These are phyloP conservation scores for Aureobasidium zeae DNA, from an alignment of 2,329 filamentous ascomycete genomes.

Conservation along the genomic window DNA sequence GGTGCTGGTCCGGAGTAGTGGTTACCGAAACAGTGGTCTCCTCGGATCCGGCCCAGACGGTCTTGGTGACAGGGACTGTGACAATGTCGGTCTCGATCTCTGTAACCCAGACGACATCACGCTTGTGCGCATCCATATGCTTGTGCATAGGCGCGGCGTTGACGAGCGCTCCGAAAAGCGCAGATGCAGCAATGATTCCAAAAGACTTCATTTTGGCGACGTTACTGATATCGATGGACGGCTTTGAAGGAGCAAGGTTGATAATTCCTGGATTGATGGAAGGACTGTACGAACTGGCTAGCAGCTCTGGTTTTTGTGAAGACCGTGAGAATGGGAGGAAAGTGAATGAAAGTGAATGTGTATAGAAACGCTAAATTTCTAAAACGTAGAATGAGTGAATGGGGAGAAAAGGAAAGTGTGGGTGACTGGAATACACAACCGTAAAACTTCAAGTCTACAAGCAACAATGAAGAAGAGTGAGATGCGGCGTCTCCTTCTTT, in stretches of 20 bases:
- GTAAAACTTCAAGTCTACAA: constrained; percentile 17
- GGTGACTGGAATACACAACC: constrained; percentile 10
- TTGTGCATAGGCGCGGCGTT: constrained; percentile 31
- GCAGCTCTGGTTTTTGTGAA: constrained; percentile 13
- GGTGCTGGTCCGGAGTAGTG: constrained; percentile 22
- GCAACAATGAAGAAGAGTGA: neutral
- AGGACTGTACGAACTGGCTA: constrained; percentile 16
- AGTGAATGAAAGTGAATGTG: constrained; percentile 12
- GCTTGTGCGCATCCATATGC: constrained; percentile 34
- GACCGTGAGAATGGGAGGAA: constrained; percentile 8
- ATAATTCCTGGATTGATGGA: neutral
- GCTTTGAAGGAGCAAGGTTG: constrained; percentile 4
- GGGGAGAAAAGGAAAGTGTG: constrained; percentile 9
- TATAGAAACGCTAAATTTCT: constrained; percentile 17
- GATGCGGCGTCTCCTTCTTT: constrained; percentile 8
- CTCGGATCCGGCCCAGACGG: constrained; percentile 33
- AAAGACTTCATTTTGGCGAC: constrained; percentile 29
- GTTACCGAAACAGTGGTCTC: constrained; percentile 21
- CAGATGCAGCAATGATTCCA: constrained; percentile 22
- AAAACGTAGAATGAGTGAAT: constrained; percentile 16
- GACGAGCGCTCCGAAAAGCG: constrained; percentile 23
- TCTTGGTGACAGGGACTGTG: constrained; percentile 41
- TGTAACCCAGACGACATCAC: constrained; percentile 42
- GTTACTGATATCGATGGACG: neutral
- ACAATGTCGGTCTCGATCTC: constrained; percentile 39